Percentiles rank a stretch among this genome's conserved stretches.
Evolutionary conservation across 345 rosid species (phyloP).

Genomic region (Eucalyptus albens): DNA sequence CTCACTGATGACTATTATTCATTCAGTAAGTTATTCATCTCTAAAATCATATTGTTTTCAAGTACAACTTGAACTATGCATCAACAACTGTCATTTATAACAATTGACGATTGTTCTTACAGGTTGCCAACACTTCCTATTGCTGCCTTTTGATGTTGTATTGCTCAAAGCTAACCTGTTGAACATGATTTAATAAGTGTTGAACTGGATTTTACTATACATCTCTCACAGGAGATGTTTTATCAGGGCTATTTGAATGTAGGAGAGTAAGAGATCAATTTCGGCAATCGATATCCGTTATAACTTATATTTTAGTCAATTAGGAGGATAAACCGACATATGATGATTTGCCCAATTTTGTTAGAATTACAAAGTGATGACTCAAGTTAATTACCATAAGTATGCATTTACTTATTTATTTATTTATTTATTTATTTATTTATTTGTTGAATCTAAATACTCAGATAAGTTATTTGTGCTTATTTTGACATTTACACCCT

Average conservation of each 20-base stretch:
- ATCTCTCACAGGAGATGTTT: background rate
- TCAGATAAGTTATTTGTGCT: too few relatives aligned
- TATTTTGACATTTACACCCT: too few relatives aligned
- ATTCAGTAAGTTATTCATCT: too few relatives aligned
- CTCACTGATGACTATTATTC: too few relatives aligned
- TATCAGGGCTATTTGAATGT: background rate
- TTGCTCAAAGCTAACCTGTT: background rate
- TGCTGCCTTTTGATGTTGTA: accelerated
- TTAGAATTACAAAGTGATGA: too few relatives aligned
- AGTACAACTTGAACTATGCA: background rate
- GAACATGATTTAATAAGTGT: background rate
- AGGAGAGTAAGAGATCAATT: background rate
- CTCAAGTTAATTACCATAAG: too few relatives aligned
- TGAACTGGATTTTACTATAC: accelerated
- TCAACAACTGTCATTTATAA: background rate
- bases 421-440: too few relatives aligned
- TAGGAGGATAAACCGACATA: too few relatives aligned
- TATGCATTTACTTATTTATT: too few relatives aligned
- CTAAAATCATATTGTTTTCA: too few relatives aligned
- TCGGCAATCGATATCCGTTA: background rate
- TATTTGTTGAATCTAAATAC: too few relatives aligned
- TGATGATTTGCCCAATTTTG: too few relatives aligned
- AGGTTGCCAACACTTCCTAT: accelerated
- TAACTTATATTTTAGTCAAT: background rate
- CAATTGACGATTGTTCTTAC: accelerated